phyloP scores from a whole-genome alignment of 2,329 filamentous ascomycete genomes.

The Apiospora aurea region DNA sequence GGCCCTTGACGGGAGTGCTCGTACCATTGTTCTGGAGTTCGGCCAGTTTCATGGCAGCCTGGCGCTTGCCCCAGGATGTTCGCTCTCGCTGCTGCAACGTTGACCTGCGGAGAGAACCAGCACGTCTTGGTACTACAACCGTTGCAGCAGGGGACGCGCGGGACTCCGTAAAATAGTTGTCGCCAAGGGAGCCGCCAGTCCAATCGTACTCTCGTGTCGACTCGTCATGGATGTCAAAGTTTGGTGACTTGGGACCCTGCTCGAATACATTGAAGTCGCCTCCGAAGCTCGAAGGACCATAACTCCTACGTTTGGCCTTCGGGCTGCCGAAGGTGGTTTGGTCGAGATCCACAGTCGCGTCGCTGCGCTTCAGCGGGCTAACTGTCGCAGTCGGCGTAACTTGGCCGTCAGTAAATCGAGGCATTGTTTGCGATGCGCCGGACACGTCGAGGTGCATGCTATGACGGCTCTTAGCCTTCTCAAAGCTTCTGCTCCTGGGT shows the following conservation, averaged over 20 bases:
- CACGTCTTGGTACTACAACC: constrained; percentile 69
- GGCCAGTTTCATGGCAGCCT: constrained; percentile 62
- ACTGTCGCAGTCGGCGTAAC: constrained; percentile 64
- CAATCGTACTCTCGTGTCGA: constrained; percentile 61
- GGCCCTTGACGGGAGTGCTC: constrained; percentile 64
- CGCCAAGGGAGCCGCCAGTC: constrained; percentile 42
- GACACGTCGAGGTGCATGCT: constrained; percentile 65
- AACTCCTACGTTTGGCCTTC: constrained; percentile 89
- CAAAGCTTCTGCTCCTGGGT: constrained; percentile 50
- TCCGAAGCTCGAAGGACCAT: constrained; percentile 71
- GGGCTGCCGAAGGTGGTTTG: constrained; percentile 81
- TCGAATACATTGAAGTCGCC: constrained; percentile 80
- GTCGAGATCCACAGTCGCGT: constrained; percentile 88
- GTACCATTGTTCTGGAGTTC: constrained; percentile 60
- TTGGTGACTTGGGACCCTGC: constrained; percentile 47
- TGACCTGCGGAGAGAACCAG: constrained; percentile 82
- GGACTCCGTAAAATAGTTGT: constrained; percentile 48
- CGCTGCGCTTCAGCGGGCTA: constrained; percentile 90
- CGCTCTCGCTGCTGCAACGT: constrained; percentile 86
- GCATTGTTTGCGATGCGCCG: constrained; percentile 56
- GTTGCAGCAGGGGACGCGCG: constrained; percentile 52
- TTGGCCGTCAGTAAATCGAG: constrained; percentile 59
- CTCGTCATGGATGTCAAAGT: constrained; percentile 62
- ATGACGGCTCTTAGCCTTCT: constrained; percentile 57
- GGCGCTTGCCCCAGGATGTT: constrained; percentile 66